These are phyloP conservation scores for Hymenoscyphus fraxineus DNA, from an alignment of 2,329 filamentous ascomycete species.

Conservation along the genomic window DNA sequence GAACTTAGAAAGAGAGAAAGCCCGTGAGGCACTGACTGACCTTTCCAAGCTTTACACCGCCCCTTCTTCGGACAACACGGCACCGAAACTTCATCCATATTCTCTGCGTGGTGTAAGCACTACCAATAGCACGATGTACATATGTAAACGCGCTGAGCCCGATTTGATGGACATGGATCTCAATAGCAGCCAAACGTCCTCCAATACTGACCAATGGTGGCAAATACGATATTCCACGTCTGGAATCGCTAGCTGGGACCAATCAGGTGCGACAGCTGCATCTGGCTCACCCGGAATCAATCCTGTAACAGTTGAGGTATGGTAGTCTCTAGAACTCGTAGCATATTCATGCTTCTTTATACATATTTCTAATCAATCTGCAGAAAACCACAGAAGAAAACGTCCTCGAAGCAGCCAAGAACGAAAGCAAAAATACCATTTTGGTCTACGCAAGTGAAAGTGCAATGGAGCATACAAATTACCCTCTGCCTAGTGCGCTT, in stretches of 20 bases:
- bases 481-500: conserved; percentile 40
- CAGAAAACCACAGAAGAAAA: conserved; percentile 47
- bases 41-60: conserved; percentile 40
- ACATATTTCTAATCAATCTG: conserved; percentile 8
- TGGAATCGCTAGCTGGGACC: conserved; percentile 26
- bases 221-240: conserved; percentile 43
- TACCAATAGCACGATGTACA: conserved; percentile 45
- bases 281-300: conserved; percentile 17
- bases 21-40: conserved; percentile 33
- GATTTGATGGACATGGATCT: conserved; percentile 42
- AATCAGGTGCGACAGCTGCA: background rate
- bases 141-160: conserved; percentile 44
- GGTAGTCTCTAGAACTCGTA: conserved; percentile 10
- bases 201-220: conserved; percentile 52
- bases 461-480: conserved; percentile 38
- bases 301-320: conserved; percentile 49
- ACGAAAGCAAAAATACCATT: conserved; percentile 45
- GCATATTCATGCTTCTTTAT: background rate
- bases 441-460: conserved; percentile 53
- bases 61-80: conserved; percentile 23
- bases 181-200: conserved; percentile 28
- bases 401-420: conserved; percentile 45
- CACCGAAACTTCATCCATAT: conserved; percentile 38
- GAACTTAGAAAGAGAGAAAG: conserved; percentile 31
- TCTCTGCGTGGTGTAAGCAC: conserved; percentile 50